Conservation (phyloP, 441 rosid species). For the Populus hybrid region DNA sequence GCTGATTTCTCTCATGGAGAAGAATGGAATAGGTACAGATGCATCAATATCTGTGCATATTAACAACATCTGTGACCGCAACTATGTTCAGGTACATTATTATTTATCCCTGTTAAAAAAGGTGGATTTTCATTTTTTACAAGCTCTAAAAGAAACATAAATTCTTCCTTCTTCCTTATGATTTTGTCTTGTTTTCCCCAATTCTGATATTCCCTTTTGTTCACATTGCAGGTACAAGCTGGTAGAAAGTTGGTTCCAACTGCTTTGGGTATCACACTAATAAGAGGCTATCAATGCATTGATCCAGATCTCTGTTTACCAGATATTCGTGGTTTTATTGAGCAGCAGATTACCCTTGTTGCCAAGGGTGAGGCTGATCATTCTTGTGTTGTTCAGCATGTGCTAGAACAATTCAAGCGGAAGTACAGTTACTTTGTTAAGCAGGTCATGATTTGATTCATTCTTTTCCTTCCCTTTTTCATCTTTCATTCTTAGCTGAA, state of each 20-base stretch:
- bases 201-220: neutral
- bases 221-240: constrained; percentile 63
- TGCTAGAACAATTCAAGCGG: constrained; percentile 74
- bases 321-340: constrained; percentile 93
- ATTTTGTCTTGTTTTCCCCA: neutral
- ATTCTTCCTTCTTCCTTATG: neutral
- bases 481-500: neutral
- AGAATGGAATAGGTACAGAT: constrained; percentile 93
- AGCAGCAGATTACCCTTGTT: constrained; percentile 89
- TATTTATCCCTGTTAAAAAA: neutral
- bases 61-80: constrained; percentile 93
- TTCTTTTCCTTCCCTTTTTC: neutral
- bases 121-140: neutral
- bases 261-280: constrained; percentile 74
- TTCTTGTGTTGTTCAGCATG: constrained; percentile 69
- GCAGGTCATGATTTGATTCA: constrained; percentile 47
- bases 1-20: constrained; percentile 93
- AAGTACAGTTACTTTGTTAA: constrained; percentile 73
- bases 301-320: constrained; percentile 97
- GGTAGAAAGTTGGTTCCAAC: constrained; percentile 93
- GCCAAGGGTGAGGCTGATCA: constrained; percentile 90
- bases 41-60: constrained; percentile 91
- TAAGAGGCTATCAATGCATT: constrained; percentile 90
- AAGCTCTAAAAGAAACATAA: too few species aligned
- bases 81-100: constrained; percentile 76